phyloP scores from a whole-genome alignment of 2,329 filamentous ascomycete species.

The Clonostachys byssicola region DNA sequence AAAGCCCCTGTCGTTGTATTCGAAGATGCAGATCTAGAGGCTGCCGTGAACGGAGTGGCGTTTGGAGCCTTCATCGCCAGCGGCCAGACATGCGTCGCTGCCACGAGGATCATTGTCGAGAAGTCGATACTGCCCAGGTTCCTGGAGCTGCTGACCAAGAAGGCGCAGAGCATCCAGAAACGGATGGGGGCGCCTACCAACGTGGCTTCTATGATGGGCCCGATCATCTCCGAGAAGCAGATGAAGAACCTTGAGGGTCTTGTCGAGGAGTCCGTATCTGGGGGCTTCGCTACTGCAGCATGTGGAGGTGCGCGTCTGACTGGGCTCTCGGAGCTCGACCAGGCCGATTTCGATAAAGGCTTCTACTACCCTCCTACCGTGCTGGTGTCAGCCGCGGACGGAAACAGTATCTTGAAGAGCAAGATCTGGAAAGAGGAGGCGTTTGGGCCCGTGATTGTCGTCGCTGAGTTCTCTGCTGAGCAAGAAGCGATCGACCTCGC shows the following conservation, averaged over 20 bases:
- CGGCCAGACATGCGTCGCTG: conserved; percentile 89
- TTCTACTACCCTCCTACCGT: conserved; percentile 84
- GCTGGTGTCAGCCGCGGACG: conserved; percentile 41
- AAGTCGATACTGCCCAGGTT: conserved; percentile 80
- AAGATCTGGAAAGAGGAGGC: conserved; percentile 80
- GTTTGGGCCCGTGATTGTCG: conserved; percentile 89
- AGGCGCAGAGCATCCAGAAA: conserved; percentile 49
- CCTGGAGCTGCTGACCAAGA: conserved; percentile 60
- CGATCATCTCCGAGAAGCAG: conserved; percentile 56
- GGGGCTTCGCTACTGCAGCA: conserved; percentile 79
- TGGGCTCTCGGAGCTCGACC: conserved; percentile 42
- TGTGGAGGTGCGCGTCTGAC: conserved; percentile 61
- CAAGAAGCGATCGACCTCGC: conserved; percentile 66
- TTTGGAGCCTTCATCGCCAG: conserved; percentile 95
- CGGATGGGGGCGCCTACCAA: conserved; percentile 56
- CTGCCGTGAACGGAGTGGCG: conserved; percentile 81
- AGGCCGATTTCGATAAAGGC: conserved; percentile 44
- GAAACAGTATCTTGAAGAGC: conserved; percentile 59
- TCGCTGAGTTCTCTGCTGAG: conserved; percentile 77
- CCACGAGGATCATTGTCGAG: conserved; percentile 89
- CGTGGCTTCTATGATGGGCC: conserved; percentile 57
- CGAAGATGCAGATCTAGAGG: conserved; percentile 57
- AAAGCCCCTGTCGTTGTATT: conserved; percentile 69
- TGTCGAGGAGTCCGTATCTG: conserved; percentile 68
- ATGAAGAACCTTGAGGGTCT: conserved; percentile 78